Percentiles rank a stretch among this genome's conserved stretches.
Conservation (phyloP, 2,329 filamentous ascomycete species). For the Paecilomyces fulvus region DNA sequence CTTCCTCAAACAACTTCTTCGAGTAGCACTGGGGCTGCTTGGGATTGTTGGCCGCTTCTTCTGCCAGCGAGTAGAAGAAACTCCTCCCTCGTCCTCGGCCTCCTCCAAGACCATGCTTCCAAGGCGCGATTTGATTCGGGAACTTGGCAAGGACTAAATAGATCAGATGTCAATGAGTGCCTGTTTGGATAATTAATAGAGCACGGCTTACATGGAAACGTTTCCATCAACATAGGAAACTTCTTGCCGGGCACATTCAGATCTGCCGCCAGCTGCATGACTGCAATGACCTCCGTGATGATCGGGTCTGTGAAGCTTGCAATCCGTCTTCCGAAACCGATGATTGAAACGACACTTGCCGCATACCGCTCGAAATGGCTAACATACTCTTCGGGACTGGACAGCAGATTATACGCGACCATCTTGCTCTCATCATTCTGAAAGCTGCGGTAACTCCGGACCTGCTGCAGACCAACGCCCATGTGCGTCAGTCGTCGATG, state of each 20-base stretch:
- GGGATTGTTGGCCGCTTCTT: constrained; percentile 40
- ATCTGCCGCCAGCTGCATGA: constrained; percentile 52
- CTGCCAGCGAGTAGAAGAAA: constrained; percentile 46
- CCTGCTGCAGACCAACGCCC: constrained; percentile 47
- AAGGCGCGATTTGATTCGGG: constrained; percentile 42
- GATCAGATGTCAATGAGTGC: not conserved
- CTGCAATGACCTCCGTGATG: constrained; percentile 52
- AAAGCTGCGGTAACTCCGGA: constrained; percentile 44
- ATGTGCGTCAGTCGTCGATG: constrained; percentile 46
- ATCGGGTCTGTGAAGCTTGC: constrained; percentile 46
- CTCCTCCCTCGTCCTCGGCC: constrained; percentile 40
- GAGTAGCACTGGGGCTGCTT: constrained; percentile 34
- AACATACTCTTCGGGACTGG: constrained; percentile 26
- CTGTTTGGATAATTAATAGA: not conserved
- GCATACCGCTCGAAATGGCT: constrained; percentile 34
- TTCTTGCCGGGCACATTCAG: constrained; percentile 48
- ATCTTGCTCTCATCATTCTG: constrained; percentile 52
- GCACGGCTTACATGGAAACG: constrained; percentile 35
- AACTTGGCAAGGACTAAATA: constrained; percentile 35
- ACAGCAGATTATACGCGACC: constrained; percentile 39
- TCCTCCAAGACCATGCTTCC: constrained; percentile 39
- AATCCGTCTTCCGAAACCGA: constrained; percentile 31
- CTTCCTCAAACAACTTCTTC: constrained; percentile 42
- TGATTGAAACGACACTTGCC: constrained; percentile 32
- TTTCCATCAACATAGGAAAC: constrained; percentile 51